phyloP scores from a whole-genome alignment of 768 basidiomycete genomes.

The Mycena floridula region DNA sequence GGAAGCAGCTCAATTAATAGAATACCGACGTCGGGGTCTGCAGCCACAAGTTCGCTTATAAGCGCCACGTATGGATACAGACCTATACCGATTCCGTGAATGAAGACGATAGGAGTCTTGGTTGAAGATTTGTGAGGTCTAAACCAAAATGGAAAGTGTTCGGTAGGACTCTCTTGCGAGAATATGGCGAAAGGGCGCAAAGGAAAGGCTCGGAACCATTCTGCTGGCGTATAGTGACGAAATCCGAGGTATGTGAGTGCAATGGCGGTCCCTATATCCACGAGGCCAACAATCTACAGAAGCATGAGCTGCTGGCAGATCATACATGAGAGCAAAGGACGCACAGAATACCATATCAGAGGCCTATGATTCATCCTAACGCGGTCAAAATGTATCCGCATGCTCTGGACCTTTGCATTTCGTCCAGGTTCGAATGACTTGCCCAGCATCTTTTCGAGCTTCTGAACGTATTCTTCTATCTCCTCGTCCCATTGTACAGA shows the following conservation, averaged over 20 bases:
- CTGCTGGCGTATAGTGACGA: slow-evolving; percentile 40
- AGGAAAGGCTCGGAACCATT: slow-evolving; percentile 42
- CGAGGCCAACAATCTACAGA: slow-evolving; percentile 42
- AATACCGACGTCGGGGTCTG: slow-evolving; percentile 49
- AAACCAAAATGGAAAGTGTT: slow-evolving; percentile 39
- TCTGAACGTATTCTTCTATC: slow-evolving; percentile 37
- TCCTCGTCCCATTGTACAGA: slow-evolving; percentile 39
- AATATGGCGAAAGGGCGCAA: slow-evolving; percentile 40
- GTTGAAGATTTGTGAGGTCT: slow-evolving; percentile 35
- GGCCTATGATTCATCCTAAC: slow-evolving; percentile 53
- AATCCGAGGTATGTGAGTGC: slow-evolving; percentile 39
- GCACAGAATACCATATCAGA: slow-evolving; percentile 57
- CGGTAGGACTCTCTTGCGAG: slow-evolving; percentile 30
- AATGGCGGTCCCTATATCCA: slow-evolving; percentile 42
- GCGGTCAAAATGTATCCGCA: slow-evolving; percentile 51
- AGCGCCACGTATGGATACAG: slow-evolving; percentile 42
- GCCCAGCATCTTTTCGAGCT: slow-evolving; percentile 35
- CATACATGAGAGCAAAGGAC: slow-evolving; percentile 14
- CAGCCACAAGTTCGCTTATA: slow-evolving; percentile 34
- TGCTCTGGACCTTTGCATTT: slow-evolving; percentile 30
- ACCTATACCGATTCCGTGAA: slow-evolving; percentile 63
- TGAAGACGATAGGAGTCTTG: slow-evolving; percentile 49
- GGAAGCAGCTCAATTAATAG: slow-evolving; percentile 55
- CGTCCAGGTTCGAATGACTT: slow-evolving; percentile 33
- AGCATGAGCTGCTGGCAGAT: not conserved